Conservation (phyloP, 306 rosid species). For the Malus asiatica region DNA sequence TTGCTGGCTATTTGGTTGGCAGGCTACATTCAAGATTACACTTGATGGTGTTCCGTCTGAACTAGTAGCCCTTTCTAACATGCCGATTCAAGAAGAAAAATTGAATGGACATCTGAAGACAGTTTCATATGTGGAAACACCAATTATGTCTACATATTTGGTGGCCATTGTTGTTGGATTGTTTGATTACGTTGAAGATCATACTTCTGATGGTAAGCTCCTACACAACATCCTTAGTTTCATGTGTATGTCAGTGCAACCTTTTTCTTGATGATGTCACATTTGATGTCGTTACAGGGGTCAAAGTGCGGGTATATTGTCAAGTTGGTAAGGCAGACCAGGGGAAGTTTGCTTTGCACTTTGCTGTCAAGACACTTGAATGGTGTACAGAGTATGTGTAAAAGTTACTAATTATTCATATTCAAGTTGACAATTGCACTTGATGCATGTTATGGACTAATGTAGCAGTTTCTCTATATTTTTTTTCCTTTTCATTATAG, state of each 20-base stretch:
- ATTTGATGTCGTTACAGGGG: not conserved
- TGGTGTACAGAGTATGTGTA: not conserved
- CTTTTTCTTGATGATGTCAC: not conserved
- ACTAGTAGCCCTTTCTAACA: not conserved
- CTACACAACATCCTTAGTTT: not conserved
- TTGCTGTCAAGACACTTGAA: not conserved
- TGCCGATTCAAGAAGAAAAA: not conserved
- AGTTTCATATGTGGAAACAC: not conserved
- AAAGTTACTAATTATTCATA: not conserved
- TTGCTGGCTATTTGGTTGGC: not conserved
- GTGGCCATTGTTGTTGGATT: not conserved
- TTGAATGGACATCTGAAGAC: not conserved
- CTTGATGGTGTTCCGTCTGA: not conserved
- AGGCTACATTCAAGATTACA: not conserved
- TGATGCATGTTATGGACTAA: no score
- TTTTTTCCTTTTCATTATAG: not conserved
- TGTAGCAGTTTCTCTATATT: no score
- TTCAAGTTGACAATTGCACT: not conserved
- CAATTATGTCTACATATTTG: not conserved
- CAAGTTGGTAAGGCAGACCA: not conserved
- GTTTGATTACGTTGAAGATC: not conserved
- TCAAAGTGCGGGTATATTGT: not conserved
- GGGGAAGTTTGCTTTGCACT: not conserved
- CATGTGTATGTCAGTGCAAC: not conserved
- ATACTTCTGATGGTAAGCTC: not conserved